A percentile compares a stretch with the other conserved stretches of the same genome.
These are phyloP conservation scores for Beta vulgaris DNA, from an alignment of 148 eudicot species.

Conservation along the genomic window DNA sequence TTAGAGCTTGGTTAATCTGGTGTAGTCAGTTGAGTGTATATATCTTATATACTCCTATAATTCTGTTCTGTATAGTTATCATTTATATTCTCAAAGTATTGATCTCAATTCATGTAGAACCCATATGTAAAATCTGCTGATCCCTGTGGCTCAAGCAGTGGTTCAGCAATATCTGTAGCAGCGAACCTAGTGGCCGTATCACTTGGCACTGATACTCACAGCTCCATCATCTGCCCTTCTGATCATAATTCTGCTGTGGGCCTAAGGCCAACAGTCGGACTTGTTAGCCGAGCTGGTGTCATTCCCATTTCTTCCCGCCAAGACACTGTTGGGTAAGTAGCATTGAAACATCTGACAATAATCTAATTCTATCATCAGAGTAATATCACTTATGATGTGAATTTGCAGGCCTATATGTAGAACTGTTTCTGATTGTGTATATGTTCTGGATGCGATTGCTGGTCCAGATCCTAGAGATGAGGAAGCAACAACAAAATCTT, in stretches of 20 bases:
- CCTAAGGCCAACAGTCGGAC: slow-evolving; percentile 71
- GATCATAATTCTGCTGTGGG: slow-evolving; percentile 54
- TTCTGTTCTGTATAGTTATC: too few relatives aligned
- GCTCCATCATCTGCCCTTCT: slow-evolving; percentile 58
- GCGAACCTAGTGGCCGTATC: slow-evolving; percentile 57
- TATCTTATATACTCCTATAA: too few relatives aligned
- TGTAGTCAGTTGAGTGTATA: too few relatives aligned
- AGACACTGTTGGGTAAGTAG: slow-evolving; percentile 60
- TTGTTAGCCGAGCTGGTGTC: slow-evolving; percentile 62
- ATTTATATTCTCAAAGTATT: neutral
- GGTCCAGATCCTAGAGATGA: slow-evolving; percentile 57
- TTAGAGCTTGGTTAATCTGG: too few relatives aligned
- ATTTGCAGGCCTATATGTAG: slow-evolving; percentile 65
- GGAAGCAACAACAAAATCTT: slow-evolving; percentile 44
- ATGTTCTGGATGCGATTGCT: slow-evolving; percentile 55
- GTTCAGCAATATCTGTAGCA: slow-evolving; percentile 65
- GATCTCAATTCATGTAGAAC: slow-evolving; percentile 35
- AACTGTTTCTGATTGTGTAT: slow-evolving; percentile 69
- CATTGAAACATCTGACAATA: neutral
- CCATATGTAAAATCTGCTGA: slow-evolving; percentile 48
- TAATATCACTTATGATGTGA: neutral
- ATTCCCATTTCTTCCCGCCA: slow-evolving; percentile 58
- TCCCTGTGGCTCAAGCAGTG: slow-evolving; percentile 68
- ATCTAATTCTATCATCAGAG: neutral
- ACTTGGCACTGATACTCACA: slow-evolving; percentile 61